Conservation (phyloP, 306 rosid species). For the Luffa acutangula region DNA sequence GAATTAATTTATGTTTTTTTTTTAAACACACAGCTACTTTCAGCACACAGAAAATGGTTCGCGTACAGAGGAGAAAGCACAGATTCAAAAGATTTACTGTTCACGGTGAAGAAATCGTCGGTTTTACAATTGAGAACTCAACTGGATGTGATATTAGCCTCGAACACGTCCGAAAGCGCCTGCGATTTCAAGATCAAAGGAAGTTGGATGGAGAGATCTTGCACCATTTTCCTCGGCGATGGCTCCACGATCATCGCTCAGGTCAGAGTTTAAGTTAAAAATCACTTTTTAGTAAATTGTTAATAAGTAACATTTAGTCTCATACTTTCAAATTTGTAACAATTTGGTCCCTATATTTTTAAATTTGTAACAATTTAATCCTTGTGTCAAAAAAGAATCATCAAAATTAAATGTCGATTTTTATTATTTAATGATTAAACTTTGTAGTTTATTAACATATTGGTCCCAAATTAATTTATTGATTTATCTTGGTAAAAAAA, state of each 20-base stretch:
- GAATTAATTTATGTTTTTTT: neutral
- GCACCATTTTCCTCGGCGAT: slow-evolving; percentile 12
- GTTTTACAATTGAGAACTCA: slow-evolving; percentile 19
- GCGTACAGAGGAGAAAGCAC: slow-evolving; percentile 30
- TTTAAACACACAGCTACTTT: slow-evolving; percentile 8
- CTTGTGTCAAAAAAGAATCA: too few species aligned
- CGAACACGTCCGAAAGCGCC: slow-evolving; percentile 11
- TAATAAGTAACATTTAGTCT: too few species aligned
- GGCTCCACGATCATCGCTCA: neutral
- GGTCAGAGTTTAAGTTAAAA: neutral
- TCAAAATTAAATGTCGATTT: too few species aligned
- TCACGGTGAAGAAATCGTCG: slow-evolving; percentile 25
- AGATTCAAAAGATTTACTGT: slow-evolving; percentile 22
- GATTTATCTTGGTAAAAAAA: too few species aligned
- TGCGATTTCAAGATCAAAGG: slow-evolving; percentile 36
- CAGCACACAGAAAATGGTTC: slow-evolving; percentile 32
- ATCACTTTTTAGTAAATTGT: too few species aligned
- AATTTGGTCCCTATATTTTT: too few species aligned
- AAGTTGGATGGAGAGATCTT: slow-evolving; percentile 26
- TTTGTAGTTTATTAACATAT: too few species aligned
- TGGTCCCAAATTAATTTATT: too few species aligned
- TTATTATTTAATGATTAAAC: too few species aligned
- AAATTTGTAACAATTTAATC: too few species aligned
- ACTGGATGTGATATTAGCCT: slow-evolving; percentile 28
- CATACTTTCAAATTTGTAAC: too few species aligned